These are phyloP conservation scores for Pseudohalonectria lignicola DNA, from an alignment of 2,329 filamentous ascomycete species.

Conservation along the genomic window DNA sequence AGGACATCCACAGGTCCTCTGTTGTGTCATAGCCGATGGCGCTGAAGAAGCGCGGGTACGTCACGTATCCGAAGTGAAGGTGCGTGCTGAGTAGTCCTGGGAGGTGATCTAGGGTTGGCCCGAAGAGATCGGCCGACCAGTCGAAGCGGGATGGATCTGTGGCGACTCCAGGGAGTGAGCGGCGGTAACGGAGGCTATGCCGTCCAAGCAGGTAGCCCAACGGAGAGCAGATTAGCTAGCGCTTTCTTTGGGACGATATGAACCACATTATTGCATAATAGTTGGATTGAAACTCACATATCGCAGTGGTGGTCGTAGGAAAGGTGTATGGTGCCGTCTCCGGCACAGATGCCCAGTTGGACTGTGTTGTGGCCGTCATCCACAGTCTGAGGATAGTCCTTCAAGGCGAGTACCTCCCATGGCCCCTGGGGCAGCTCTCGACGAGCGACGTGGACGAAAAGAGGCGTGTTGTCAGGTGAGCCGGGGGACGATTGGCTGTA, in stretches of 20 bases:
- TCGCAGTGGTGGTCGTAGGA: constrained; percentile 41
- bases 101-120: constrained; percentile 20
- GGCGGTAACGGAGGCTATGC: constrained; percentile 23
- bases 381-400: constrained; percentile 35
- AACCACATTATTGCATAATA: too few relatives aligned
- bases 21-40: constrained; percentile 14
- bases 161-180: constrained; percentile 21
- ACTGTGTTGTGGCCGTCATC: constrained; percentile 43
- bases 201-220: constrained; percentile 1
- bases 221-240: not conserved
- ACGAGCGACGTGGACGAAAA: constrained; percentile 32
- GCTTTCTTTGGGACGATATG: not conserved
- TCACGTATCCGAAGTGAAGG: constrained; percentile 25
- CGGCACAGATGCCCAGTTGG: constrained; percentile 35
- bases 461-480: constrained; percentile 15
- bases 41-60: constrained; percentile 36
- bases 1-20: constrained; percentile 33
- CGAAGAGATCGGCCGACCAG: constrained; percentile 25
- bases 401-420: constrained; percentile 35
- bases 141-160: constrained; percentile 15
- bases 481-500: constrained; percentile 18
- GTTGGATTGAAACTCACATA: constrained; percentile 12
- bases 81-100: constrained; percentile 19
- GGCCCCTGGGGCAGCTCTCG: constrained; percentile 24
- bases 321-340: constrained; percentile 40